Evolutionary conservation across 108 stramenopile genomes (phyloP).

Genomic region (Epithemia pelagica): DNA sequence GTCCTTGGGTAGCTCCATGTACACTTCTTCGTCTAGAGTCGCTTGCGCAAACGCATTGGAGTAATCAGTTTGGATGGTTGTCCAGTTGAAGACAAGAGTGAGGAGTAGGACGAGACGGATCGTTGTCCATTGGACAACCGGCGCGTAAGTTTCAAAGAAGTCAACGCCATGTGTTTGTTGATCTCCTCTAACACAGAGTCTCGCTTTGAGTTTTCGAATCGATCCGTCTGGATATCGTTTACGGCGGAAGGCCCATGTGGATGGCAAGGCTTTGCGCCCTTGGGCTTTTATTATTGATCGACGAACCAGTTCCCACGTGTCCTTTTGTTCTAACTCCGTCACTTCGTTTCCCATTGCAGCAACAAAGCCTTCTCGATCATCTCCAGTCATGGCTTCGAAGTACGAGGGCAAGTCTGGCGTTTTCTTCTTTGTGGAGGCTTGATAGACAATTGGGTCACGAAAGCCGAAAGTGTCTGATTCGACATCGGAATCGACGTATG

Average conservation of each 20-base stretch:
- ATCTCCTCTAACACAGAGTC: conserved; percentile 51
- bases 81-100: conserved; percentile 14
- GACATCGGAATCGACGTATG: not conserved
- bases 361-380: conserved; percentile 16
- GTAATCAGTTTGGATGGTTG: too few relatives aligned
- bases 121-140: conserved; percentile 45
- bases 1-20: conserved; percentile 31
- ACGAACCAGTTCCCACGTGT: conserved; percentile 5
- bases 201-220: conserved; percentile 49
- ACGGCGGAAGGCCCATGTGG: too few relatives aligned
- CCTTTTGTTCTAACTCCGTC: not conserved
- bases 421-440: conserved; percentile 6
- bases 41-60: too few relatives aligned
- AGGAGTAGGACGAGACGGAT: conserved; percentile 26
- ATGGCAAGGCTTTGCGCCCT: not conserved
- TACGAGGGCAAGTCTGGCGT: conserved; percentile 26
- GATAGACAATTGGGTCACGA: conserved; percentile 9
- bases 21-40: conserved; percentile 13
- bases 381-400: too few relatives aligned
- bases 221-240: too few relatives aligned
- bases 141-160: conserved; percentile 43
- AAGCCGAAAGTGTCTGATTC: not conserved
- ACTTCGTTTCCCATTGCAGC: conserved; percentile 21
- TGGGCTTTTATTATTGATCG: not conserved
- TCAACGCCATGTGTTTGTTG: conserved; percentile 50